Conservation (phyloP, 1,139 yeast genomes). For the Taphrina betulina region DNA sequence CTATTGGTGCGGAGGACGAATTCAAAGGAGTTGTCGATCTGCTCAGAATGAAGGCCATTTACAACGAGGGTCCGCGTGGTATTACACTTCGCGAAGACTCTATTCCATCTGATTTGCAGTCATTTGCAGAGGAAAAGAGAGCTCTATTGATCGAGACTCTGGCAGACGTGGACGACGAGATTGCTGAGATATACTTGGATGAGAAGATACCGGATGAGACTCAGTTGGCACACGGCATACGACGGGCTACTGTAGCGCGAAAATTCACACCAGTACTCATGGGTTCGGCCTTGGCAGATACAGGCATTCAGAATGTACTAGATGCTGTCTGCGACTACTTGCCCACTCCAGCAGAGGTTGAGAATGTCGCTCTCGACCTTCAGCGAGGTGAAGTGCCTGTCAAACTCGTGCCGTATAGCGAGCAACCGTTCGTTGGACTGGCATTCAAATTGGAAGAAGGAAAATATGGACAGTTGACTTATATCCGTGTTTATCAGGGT, state of each 20-base stretch:
- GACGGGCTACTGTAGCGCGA: conserved; percentile 95
- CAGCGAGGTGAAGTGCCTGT: conserved; percentile 69
- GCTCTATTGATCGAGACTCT: conserved; percentile 80
- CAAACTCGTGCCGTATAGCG: conserved; percentile 68
- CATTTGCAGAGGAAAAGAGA: conserved; percentile 80
- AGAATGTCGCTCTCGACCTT: conserved; percentile 84
- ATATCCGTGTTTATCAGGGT: conserved; percentile 96
- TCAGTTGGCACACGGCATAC: conserved; percentile 82
- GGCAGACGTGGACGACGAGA: conserved; percentile 97
- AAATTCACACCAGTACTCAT: conserved; percentile 96
- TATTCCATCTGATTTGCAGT: conserved; percentile 72
- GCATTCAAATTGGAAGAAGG: conserved; percentile 99
- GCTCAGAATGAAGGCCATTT: conserved; percentile 79
- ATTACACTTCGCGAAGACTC: conserved; percentile 60
- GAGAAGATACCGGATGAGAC: conserved; percentile 82
- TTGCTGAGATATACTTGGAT: conserved; percentile 87
- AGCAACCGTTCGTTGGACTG: conserved; percentile 85
- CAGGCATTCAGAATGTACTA: conserved; percentile 89
- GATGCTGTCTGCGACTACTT: conserved; percentile 95
- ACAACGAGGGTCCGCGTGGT: conserved; percentile 92
- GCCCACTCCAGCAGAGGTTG: conserved; percentile 90
- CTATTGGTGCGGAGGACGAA: conserved; percentile 87
- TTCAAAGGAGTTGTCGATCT: conserved; percentile 88
- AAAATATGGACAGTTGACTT: conserved; percentile 93
- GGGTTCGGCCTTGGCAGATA: conserved; percentile 98